Evolutionary conservation across 163 green algal species (phyloP), one percentile per base, ranked within the genome.

Genomic region (Coccomyxa subellipsoidea): DNA sequence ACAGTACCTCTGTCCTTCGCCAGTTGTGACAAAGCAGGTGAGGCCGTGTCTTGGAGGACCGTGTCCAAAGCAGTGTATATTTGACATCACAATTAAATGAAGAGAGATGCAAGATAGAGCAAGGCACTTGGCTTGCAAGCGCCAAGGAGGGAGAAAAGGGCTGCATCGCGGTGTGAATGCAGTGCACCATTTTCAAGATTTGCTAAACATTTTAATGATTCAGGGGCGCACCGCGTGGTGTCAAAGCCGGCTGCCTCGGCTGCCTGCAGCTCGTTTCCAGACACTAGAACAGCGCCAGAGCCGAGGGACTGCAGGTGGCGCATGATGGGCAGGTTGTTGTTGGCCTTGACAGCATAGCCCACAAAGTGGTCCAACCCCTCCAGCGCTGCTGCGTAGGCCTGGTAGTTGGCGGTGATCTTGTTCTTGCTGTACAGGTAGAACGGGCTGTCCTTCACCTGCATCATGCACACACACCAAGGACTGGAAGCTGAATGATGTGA

Each of bases 341-440:
- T 98, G 71, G 94, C 93, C 90, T 99, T 99, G 76, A 99, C 90
- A 0, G 96, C 96, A 84, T 99, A 99, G 37, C 96, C 96, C 35
- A 98, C 94, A 84, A 99, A 96, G 54, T 85, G 91, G 69, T 95
- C 88, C 69, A 99, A 84, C 15, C 94, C 96, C 77, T 93, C 78
- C 69, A 99, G 87, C 18, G 96, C 96, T 35, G 90, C 82, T 81
- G 66, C 76, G 87, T 99, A 99, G 3, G 96, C 93, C 38, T 85
- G 54, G 87, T 93, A 96, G 88, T 98, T 98, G 69, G 84, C 69
- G 29, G 87, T 93, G 82, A 97, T 89, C 80, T 85, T 84, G 25
- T 81, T 76, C 32, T 84, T 77, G 77, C 76, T 89, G 78, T 84
- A 86, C 75, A 99, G 88, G 89, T 99, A 99, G 88, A 98, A 98